Conservation (phyloP, 1,139 yeast species). For the Yamadazyma dushanensis region DNA sequence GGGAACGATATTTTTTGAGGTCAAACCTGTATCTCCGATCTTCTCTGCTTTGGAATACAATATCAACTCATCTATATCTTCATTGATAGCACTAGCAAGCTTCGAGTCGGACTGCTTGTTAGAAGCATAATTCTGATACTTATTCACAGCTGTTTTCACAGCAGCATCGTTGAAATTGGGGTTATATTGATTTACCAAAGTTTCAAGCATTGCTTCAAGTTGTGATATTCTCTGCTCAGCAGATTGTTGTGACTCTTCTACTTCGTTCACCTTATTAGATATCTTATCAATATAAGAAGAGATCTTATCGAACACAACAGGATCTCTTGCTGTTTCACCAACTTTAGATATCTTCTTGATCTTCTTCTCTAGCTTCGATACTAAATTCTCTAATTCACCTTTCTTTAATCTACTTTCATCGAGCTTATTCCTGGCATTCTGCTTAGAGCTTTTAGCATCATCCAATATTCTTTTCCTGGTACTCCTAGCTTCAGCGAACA, state of each 20-base stretch:
- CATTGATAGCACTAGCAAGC: slow-evolving; percentile 3
- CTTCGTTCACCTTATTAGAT: slow-evolving; percentile 8
- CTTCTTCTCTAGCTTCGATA: slow-evolving; percentile 25
- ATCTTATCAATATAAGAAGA: slow-evolving; percentile 19
- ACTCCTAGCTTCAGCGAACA: slow-evolving; percentile 24
- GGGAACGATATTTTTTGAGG: slow-evolving; percentile 16
- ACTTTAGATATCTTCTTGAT: slow-evolving; percentile 10
- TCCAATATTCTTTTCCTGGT: slow-evolving; percentile 25
- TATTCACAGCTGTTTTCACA: slow-evolving; percentile 69
- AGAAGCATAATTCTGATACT: slow-evolving; percentile 56
- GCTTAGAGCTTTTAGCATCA: slow-evolving; percentile 22
- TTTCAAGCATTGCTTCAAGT: slow-evolving; percentile 46
- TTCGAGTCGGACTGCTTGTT: slow-evolving; percentile 24
- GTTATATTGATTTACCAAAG: slow-evolving; percentile 61
- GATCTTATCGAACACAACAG: slow-evolving; percentile 20
- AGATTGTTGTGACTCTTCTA: not conserved
- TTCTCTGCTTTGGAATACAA: slow-evolving; percentile 13
- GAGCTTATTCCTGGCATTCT: slow-evolving; percentile 27
- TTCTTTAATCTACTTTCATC: slow-evolving; percentile 11
- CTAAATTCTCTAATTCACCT: slow-evolving; percentile 21
- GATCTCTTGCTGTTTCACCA: slow-evolving; percentile 9
- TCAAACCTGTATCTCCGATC: slow-evolving; percentile 1
- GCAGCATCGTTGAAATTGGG: slow-evolving; percentile 91
- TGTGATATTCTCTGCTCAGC: slow-evolving; percentile 8
- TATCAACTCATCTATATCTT: slow-evolving; percentile 15